phyloP scores from a whole-genome alignment of 1,139 yeast species.

The Nakaseomyces sp. region DNA sequence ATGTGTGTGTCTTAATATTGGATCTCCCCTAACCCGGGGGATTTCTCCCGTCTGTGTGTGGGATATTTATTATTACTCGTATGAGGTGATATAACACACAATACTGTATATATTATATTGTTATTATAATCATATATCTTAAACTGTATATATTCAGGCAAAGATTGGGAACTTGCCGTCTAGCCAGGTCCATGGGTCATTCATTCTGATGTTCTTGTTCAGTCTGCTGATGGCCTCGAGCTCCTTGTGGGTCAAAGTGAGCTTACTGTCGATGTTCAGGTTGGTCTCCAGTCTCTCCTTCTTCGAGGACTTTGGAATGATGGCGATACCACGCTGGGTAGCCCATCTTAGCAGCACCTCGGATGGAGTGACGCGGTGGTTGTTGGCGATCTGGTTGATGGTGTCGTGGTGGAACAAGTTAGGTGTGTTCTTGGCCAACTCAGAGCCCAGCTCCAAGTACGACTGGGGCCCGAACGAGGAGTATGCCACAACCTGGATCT shows the following conservation, averaged over 20 bases:
- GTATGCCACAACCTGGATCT: conserved; percentile 71
- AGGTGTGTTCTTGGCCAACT: conserved; percentile 45
- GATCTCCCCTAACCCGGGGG: no score
- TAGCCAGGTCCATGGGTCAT: conserved; percentile 74
- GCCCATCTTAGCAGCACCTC: conserved; percentile 77
- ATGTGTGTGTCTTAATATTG: no score
- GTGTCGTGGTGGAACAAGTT: conserved; percentile 48
- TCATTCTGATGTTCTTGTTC: conserved; percentile 68
- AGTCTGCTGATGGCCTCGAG: conserved; percentile 44
- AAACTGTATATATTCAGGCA: conserved; percentile 1
- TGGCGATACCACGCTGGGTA: conserved; percentile 60
- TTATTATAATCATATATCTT: no score
- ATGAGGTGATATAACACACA: no score
- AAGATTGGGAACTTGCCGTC: conserved; percentile 32
- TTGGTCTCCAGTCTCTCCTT: conserved; percentile 51
- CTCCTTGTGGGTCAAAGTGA: conserved; percentile 48
- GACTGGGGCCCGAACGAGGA: conserved; percentile 81
- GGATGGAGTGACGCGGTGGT: conserved; percentile 40
- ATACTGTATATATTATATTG: no score
- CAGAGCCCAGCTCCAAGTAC: conserved; percentile 51
- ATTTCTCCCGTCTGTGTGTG: no score
- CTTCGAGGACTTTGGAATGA: conserved; percentile 68
- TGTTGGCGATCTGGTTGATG: conserved; percentile 45
- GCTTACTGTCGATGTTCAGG: conserved; percentile 43
- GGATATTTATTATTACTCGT: no score